Base-by-base conservation (phyloP, 345 rosid genomes). In the Aquilaria malaccensis region DNA sequence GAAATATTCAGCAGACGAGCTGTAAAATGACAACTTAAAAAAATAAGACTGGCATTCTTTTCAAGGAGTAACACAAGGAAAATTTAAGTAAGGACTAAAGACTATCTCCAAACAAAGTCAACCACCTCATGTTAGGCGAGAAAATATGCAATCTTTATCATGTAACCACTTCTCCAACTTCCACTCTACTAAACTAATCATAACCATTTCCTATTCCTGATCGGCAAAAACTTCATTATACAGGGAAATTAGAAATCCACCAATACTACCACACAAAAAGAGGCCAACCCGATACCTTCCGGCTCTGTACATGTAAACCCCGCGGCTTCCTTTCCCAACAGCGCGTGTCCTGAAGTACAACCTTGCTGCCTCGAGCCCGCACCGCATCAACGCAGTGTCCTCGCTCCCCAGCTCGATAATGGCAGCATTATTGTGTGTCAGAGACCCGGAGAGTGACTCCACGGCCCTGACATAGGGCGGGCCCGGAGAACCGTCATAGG, bases 331-430 rank as follows among this genome's bases (percentile, higher is more conserved):
- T 72, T 85, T 85, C 13, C 74, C 79, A 51, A 51, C 69, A 9
- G 71, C 64, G 69, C 89, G 68, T 45, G 76, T 79, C 76, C 89
- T 74, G 64, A 94, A 85, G 77, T 80, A 94, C 71, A 90, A 73
- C 45, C 90, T 85, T 45, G 92, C 74, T 0, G 96, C 85, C 67
- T 87, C 99, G 63, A 86, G 75, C 6, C 92, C 97, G 67, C 99
- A 94, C 13, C 88, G 77, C 83, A 94, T 72, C 47, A 94, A 68
- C 4, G 89, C 81, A 0, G 87, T 70, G 41, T 94, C 96, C 32
- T 88, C 89, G 31, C 80, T 64, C 43, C 87, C 92, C 52, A 94
- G 66, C 72, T 90, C 97, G 61, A 94, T 88, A 64, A 90, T 84
- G 2, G 85, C 95, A 7, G 99, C 92, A 70, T 94, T 94, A 66